Conservation (phyloP, 345 rosid species). For the Ceriops zippeliana region DNA sequence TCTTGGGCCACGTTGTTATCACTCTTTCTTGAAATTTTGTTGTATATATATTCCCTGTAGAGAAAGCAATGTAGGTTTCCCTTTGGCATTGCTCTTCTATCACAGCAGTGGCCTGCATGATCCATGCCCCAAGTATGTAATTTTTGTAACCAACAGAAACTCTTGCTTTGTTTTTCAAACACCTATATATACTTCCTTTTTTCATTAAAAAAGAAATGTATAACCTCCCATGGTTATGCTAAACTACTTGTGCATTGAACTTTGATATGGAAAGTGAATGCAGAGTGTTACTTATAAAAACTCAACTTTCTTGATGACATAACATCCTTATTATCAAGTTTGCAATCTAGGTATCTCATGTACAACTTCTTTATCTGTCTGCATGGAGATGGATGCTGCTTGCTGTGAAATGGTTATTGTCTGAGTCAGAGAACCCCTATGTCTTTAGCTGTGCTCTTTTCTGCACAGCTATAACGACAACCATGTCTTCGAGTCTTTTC, state of each 20-base stretch:
- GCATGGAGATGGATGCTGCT: constrained; percentile 3
- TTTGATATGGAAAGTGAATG: constrained; percentile 6
- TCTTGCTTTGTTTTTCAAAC: background rate
- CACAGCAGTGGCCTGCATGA: constrained; percentile 6
- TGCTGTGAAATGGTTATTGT: background rate
- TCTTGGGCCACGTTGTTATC: constrained; percentile 14
- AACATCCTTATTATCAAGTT: constrained; percentile 28
- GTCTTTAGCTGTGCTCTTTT: constrained; percentile 45
- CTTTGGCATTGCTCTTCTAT: constrained; percentile 5
- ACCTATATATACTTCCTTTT: background rate
- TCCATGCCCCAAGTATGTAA: constrained; percentile 13
- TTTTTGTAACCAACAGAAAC: constrained; percentile 15
- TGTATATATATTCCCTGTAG: constrained; percentile 40
- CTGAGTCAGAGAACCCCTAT: constrained; percentile 24
- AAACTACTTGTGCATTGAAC: background rate
- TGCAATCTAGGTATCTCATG: background rate
- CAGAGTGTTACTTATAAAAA: background rate
- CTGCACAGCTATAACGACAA: constrained; percentile 47
- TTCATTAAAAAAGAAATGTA: background rate
- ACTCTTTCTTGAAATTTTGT: constrained; percentile 25
- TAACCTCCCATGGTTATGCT: background rate
- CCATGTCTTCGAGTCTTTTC: constrained; percentile 72
- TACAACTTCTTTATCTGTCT: background rate
- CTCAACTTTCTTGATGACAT: constrained; percentile 13
- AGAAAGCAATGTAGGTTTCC: constrained; percentile 19